These are phyloP conservation scores for Orbilia oligospora DNA, from an alignment of 2,329 filamentous ascomycete genomes.

Conservation along the genomic window DNA sequence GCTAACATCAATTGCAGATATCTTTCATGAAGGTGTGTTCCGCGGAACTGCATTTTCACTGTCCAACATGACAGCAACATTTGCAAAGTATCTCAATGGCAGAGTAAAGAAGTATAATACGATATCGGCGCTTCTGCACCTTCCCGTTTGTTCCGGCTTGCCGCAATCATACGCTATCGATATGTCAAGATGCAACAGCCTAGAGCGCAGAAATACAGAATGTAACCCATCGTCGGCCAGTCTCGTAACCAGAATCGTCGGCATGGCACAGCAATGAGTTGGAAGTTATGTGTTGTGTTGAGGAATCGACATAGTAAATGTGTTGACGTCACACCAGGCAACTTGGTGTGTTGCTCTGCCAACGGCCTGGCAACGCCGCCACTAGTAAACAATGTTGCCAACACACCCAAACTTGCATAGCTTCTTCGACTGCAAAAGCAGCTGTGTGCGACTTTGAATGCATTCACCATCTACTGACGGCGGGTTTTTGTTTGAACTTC, in stretches of 20 bases:
- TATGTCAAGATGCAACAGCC: background rate
- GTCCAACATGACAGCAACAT: too few relatives aligned
- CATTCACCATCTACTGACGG: slow-evolving; percentile 22
- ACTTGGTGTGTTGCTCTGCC: slow-evolving; percentile 43
- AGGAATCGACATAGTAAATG: slow-evolving; percentile 1
- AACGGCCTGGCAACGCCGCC: slow-evolving; percentile 36
- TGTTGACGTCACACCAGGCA: slow-evolving; percentile 7
- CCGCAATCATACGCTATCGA: background rate
- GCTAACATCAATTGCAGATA: background rate
- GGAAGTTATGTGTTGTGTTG: slow-evolving; percentile 8
- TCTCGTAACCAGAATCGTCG: too few relatives aligned
- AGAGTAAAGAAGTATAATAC: background rate
- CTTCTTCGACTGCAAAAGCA: background rate
- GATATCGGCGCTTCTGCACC: background rate
- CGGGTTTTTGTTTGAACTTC: slow-evolving; percentile 1
- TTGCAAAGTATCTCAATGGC: background rate
- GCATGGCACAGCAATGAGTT: background rate
- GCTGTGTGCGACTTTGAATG: background rate
- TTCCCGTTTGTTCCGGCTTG: background rate
- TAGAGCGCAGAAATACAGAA: too few relatives aligned
- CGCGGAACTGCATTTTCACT: background rate
- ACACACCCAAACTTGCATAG: slow-evolving; percentile 28
- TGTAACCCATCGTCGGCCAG: background rate
- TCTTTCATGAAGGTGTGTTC: background rate
- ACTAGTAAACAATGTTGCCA: slow-evolving; percentile 48